phyloP scores from a whole-genome alignment of 1,284 basidiomycete species.

The Trametes pubescens region DNA sequence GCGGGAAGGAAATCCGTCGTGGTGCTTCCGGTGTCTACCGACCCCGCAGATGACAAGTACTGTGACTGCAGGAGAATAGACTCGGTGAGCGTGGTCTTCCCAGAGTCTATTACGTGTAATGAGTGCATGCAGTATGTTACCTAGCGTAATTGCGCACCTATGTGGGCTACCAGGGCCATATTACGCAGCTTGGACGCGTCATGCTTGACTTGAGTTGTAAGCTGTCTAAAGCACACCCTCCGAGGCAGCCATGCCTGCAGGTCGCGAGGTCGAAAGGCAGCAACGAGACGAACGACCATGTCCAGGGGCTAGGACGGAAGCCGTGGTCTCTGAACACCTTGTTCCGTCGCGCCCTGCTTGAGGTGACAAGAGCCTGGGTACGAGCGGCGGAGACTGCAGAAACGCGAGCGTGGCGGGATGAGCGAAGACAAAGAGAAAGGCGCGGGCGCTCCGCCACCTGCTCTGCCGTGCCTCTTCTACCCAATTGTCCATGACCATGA shows the following conservation, averaged over 20 bases:
- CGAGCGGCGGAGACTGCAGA: background rate
- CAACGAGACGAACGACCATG: slow-evolving; percentile 23
- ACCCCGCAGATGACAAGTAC: slow-evolving; percentile 77
- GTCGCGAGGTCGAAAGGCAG: slow-evolving; percentile 21
- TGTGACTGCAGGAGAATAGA: slow-evolving; percentile 82
- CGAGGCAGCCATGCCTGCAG: slow-evolving; percentile 19
- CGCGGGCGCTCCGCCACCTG: slow-evolving; percentile 15
- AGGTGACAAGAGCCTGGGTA: background rate
- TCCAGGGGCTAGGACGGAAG: slow-evolving; percentile 3
- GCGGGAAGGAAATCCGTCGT: slow-evolving; percentile 92
- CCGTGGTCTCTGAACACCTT: background rate
- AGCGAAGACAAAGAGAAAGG: slow-evolving; percentile 17
- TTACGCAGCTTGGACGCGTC: slow-evolving; percentile 67
- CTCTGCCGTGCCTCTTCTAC: slow-evolving; percentile 15
- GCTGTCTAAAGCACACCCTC: slow-evolving; percentile 39
- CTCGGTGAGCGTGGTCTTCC: slow-evolving; percentile 92
- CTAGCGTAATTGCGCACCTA: slow-evolving; percentile 56
- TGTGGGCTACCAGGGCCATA: slow-evolving; percentile 86
- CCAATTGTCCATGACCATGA: slow-evolving; percentile 31
- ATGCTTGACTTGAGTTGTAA: slow-evolving; percentile 45
- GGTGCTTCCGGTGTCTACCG: slow-evolving; percentile 90
- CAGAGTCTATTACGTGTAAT: slow-evolving; percentile 69
- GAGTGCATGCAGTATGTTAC: background rate
- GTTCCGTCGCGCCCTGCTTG: background rate
- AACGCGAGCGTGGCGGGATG: background rate